Percentiles rank a stretch among this genome's conserved stretches.
Evolutionary conservation across 2,329 filamentous ascomycete species (phyloP).

Genomic region (Penicillium occitanis): DNA sequence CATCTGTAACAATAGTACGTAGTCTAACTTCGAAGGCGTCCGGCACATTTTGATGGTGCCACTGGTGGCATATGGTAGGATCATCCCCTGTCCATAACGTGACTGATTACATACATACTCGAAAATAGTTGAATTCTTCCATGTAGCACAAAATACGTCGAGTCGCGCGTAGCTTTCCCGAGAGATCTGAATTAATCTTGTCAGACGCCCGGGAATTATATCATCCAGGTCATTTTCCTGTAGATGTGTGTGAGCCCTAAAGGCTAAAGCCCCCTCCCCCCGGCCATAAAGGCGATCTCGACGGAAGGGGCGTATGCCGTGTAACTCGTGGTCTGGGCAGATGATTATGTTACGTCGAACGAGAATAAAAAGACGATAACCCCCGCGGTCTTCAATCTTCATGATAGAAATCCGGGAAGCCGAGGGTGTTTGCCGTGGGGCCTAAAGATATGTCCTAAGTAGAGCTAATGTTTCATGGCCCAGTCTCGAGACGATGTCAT

Average conservation of each 20-base stretch:
- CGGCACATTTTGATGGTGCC: no score
- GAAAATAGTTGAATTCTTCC: background rate
- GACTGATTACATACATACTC: background rate
- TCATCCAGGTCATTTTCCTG: background rate
- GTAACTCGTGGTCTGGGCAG: background rate
- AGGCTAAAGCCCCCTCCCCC: no score
- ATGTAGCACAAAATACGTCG: background rate
- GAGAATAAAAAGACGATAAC: background rate
- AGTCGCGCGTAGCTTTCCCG: background rate
- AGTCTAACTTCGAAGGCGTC: no score
- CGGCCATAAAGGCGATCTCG: background rate
- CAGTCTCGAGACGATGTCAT: background rate
- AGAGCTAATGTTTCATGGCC: constrained; percentile 7
- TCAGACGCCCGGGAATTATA: background rate
- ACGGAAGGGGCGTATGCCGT: constrained; percentile 4
- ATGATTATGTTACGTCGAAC: background rate
- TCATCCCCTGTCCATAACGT: background rate
- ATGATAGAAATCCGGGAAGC: background rate
- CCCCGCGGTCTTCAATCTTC: background rate
- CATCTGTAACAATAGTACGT: background rate
- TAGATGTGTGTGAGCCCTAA: background rate
- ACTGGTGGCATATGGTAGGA: background rate
- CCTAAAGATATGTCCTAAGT: background rate
- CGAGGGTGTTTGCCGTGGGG: background rate
- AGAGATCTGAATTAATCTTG: background rate